Base-by-base conservation (phyloP, 2,329 filamentous ascomycete genomes). In the Cladophialophora yegresii region DNA sequence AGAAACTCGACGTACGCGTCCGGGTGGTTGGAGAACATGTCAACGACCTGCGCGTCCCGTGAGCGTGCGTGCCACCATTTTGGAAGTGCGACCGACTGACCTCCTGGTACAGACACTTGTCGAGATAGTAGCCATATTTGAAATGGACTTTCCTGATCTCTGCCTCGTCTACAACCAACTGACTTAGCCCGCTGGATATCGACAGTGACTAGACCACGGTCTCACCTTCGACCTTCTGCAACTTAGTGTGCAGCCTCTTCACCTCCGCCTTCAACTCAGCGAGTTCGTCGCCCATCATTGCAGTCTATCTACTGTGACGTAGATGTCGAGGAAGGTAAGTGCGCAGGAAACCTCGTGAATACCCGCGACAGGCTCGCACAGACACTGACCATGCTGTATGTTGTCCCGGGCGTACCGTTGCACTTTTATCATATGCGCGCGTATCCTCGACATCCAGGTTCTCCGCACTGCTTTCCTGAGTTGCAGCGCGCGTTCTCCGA, bases 61-160 rank as follows among this genome's bases (percentile, higher is more conserved):
- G 33, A 20, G 20, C n/a, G 36, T 43, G 3, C n/a, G n/a, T 43
- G 13, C 13, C 12, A 20, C 36, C 36, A 16, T 6, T 43, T 20
- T 16, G 16, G 8, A 7, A 8, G 16, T 16, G 22, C 12, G 54
- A 66, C 23, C 28, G 40, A 53, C 67, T 54, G 59, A 80, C 82
- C 75, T 85, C 82, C 67, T 84, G 79, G 73, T 85, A 85, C 1
- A 85, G 76, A 65, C 83, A 85, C 68, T 85, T 85, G 75, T 85
- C 83, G 28, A 85, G 76, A 71, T 85, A 85, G 72, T 85, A 85
- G 28, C 83, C 83, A 72, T 85, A 85, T 65, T 82, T 84, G 76
- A 82, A 83, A 70, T 85, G 83, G 2, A 82, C 77, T 71, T 84
- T 84, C 62, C 81, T 80, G 54, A 85, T 78, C 67, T 84, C 81